Evolutionary conservation across 2,329 filamentous ascomycete species (phyloP), one percentile per base, ranked within the genome.

Genomic region (Aureobasidium mangrovei): DNA sequence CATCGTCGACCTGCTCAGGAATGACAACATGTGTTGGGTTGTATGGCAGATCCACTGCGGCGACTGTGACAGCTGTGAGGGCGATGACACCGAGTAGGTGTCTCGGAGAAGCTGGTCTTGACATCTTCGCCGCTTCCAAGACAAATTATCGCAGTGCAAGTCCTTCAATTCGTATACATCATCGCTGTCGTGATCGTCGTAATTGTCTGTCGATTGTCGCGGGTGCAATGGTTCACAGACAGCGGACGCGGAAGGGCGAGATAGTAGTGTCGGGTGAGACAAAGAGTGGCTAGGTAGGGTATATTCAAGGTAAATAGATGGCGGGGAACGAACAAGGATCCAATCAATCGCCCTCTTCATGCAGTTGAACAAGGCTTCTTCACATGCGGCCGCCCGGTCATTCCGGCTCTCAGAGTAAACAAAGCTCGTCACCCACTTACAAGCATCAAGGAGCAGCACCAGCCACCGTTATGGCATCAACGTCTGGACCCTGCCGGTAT

Each of bases 1-100:
- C 54, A 52, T 72, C 71, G 26, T 72, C 68, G 32, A 7, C 10
- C 10, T 53, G 49, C 57, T 78, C 55, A 69, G 71, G 69, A 43
- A 82, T 76, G 56, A 91, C 78, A 51, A 94, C 77, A 31, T 80
- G 82, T 0, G 89, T 89, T 2, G 88, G 86, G 54, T 84, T 83
- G 72, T 94, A 95, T 28, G 88, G 89, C 51, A 89, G 77, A 46
- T 73, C 67, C 39, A 45, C 70, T 52, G 62, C 57, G 29, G 56
- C 57, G 18, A 27, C 41, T 47, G 24, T 26, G 7, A 45, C 42
- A 12, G 53, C 40, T 7, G 40, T 29, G 18, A 56, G 49, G 7
- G 48, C 27, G 10, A 59, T 31, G 38, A 56, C n/a, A 38, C 54
- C 47, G 6, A 53, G n/a, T 31, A 45, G 24, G 8, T 41, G 41